Conservation (phyloP, 202 grass and related monocot species). For the Musa balbisiana region DNA sequence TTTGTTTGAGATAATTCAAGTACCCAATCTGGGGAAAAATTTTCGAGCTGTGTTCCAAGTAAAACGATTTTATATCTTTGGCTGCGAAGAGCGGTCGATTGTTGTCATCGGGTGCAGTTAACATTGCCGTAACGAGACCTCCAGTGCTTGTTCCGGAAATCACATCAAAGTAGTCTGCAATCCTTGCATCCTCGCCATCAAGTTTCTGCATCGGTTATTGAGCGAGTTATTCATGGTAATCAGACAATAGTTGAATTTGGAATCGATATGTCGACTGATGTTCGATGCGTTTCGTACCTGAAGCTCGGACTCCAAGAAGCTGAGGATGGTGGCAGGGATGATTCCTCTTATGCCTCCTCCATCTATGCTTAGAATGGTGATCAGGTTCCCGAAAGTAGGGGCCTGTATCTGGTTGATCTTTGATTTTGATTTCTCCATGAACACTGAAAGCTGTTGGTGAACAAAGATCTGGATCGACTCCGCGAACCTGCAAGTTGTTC, state of each 20-base stretch:
- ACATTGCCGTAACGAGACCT: slow-evolving; percentile 51
- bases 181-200: slow-evolving; percentile 33
- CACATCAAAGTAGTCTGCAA: slow-evolving; percentile 69
- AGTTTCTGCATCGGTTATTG: slow-evolving; percentile 12
- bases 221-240: too few relatives aligned
- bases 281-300: slow-evolving; percentile 42
- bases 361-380: slow-evolving; percentile 74
- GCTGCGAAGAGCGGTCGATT: slow-evolving; percentile 49
- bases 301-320: slow-evolving; percentile 72
- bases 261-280: background rate
- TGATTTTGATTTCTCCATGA: slow-evolving; percentile 32
- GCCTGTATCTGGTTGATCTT: slow-evolving; percentile 42
- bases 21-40: slow-evolving; percentile 61
- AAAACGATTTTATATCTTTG: slow-evolving; percentile 66
- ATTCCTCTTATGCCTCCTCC: slow-evolving; percentile 88
- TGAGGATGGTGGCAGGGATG: slow-evolving; percentile 63
- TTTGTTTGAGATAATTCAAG: background rate
- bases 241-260: too few relatives aligned
- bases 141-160: slow-evolving; percentile 66
- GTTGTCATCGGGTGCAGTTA: slow-evolving; percentile 37
- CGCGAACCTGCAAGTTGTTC: background rate
- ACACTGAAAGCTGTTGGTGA: background rate
- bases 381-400: slow-evolving; percentile 74
- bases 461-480: background rate
- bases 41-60: slow-evolving; percentile 50